Evolutionary conservation across 2,329 filamentous ascomycete genomes (phyloP), one percentile per base, ranked within the genome.

Genomic region (Cercospora nicotianae): DNA sequence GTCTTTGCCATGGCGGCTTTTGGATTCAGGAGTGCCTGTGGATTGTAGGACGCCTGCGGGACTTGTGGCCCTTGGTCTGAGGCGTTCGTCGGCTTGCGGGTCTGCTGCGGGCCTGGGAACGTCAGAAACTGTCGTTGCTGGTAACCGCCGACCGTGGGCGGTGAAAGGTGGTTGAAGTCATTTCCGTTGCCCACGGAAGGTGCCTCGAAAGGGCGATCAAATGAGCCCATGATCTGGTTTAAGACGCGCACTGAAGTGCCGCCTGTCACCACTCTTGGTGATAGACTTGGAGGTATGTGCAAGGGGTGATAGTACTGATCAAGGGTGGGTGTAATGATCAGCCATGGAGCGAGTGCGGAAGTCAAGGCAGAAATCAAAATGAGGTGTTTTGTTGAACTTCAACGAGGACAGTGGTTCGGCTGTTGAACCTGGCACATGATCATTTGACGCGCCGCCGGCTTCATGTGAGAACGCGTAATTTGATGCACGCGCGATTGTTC

Each of bases 61-160:
- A 42, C 10, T 18, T 63, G 63, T 30, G 51, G 12, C 4, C 12
- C 73, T 70, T 45, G 51, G 20, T 33, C 26, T n/a, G 65, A 51
- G 12, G 67, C 10, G 39, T 63, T 1, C 3, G 60, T 51, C 13
- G 70, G 70, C 63, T 76, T 77, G 60, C 75, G 75, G 12, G 68
- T 67, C 68, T 77, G 76, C 61, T 73, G 69, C 6, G 75, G 75
- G 26, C 75, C 76, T 78, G 53, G n/a, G 61, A n/a, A 45, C 26
- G 60, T 67, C n/a, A 67, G 48, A 64, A 66, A 18, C n/a, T 18
- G 20, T 16, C 7, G 61, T 33, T 20, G 28, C 20, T 55, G 67
- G 51, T 68, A 42, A 28, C 62, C 65, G 53, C 36, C 60, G 23
- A 61, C 28, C 8, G 60, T 67, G 13, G 69, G 67, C n/a, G 16